Evolutionary conservation across 108 stramenopile genomes (phyloP).

Genomic region (Cyclotella choctawhatcheeana): DNA sequence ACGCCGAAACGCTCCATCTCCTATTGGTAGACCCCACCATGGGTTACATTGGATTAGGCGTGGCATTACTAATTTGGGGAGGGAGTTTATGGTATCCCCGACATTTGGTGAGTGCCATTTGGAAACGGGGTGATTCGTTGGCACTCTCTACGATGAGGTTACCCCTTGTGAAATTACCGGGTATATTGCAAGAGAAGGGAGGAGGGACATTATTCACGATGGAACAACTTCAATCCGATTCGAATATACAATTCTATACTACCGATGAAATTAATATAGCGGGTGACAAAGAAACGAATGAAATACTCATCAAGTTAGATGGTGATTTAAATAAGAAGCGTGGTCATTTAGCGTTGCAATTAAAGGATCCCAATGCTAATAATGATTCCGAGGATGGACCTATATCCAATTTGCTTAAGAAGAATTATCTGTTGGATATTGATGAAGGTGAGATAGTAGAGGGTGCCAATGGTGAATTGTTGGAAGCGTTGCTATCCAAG

Average conservation of each 20-base stretch:
- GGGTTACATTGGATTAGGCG: conserved; percentile 56
- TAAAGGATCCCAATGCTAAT: conserved; percentile 11
- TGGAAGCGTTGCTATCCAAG: conserved; percentile 12
- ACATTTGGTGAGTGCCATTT: conserved; percentile 49
- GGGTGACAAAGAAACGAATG: conserved; percentile 39
- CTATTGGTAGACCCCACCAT: conserved; percentile 52
- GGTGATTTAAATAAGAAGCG: conserved; percentile 42
- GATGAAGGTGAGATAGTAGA: conserved; percentile 41
- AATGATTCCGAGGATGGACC: neutral
- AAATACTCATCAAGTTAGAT: conserved; percentile 43
- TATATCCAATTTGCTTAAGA: conserved; percentile 17
- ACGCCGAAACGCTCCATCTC: conserved; percentile 35
- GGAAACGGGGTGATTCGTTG: conserved; percentile 22
- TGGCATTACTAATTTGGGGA: conserved; percentile 29
- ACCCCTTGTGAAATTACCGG: conserved; percentile 38
- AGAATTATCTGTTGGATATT: conserved; percentile 49
- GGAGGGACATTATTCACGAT: conserved; percentile 31
- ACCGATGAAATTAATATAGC: conserved; percentile 34
- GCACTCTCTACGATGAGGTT: conserved; percentile 40
- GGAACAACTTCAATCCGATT: conserved; percentile 34
- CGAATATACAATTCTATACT: conserved; percentile 27
- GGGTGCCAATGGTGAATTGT: conserved; percentile 26
- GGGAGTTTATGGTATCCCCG: conserved; percentile 38
- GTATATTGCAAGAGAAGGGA: conserved; percentile 21
- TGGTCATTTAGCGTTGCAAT: conserved; percentile 40